These are phyloP conservation scores for Blastocladiella britannica DNA, from an alignment of 192 early-diverging fungal species.

Conservation along the genomic window DNA sequence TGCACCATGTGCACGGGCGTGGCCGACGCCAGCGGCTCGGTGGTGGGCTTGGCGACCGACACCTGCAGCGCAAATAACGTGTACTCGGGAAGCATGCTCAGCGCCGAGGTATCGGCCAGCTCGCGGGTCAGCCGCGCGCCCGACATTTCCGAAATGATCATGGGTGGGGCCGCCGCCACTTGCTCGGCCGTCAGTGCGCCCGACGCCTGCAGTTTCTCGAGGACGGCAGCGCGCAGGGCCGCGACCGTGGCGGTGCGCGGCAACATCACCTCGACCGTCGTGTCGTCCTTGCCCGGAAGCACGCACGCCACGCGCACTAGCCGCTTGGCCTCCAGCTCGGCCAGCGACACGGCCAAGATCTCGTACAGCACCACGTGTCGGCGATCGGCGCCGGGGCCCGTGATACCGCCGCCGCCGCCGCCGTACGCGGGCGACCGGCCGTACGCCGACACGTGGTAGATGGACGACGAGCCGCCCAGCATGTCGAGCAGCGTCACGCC, in stretches of 20 bases:
- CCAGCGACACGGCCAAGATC: conserved; percentile 52
- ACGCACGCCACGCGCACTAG: conserved; percentile 44
- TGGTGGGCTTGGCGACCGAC: neutral
- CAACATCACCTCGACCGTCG: conserved; percentile 43
- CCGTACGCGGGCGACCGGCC: conserved; percentile 8
- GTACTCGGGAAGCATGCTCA: conserved; percentile 19
- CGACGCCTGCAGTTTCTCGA: conserved; percentile 19
- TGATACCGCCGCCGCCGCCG: conserved; percentile 6
- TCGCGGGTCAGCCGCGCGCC: conserved; percentile 23
- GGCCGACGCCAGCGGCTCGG: conserved; percentile 8
- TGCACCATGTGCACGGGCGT: conserved; percentile 17
- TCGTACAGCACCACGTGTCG: conserved; percentile 69
- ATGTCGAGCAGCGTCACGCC: conserved; percentile 33
- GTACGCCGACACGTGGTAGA: conserved; percentile 4
- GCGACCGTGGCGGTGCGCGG: conserved; percentile 29
- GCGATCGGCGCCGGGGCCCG: conserved; percentile 12
- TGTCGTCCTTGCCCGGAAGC: conserved; percentile 45
- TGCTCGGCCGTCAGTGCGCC: too few species aligned
- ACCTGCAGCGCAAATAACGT: conserved; percentile 33
- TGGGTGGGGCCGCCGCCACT: conserved; percentile 13
- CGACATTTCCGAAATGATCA: conserved; percentile 37
- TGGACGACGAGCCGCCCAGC: conserved; percentile 13
- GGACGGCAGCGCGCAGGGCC: conserved; percentile 25
- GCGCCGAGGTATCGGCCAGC: conserved; percentile 17
- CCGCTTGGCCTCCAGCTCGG: conserved; percentile 65